Percentiles rank a stretch among this genome's conserved stretches.
phyloP scores from a whole-genome alignment of 1,284 basidiomycete genomes.

The Moesziomyces globuligerus region DNA sequence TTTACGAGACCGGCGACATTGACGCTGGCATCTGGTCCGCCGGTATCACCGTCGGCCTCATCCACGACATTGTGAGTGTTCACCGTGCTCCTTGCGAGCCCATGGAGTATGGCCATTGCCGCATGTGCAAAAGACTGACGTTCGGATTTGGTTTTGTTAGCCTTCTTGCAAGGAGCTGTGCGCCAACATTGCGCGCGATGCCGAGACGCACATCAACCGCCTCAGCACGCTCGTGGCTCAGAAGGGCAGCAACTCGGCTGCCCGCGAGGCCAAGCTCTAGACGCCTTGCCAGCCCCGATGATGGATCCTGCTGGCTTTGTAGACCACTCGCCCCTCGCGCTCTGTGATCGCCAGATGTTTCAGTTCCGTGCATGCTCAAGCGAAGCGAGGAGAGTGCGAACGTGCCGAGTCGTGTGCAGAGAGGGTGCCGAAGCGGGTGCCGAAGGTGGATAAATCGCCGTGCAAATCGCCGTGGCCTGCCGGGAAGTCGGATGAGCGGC shows the following conservation, averaged over 20 bases:
- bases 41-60: slow-evolving; percentile 82
- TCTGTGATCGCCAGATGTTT: too few relatives aligned
- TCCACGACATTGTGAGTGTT: slow-evolving; percentile 76
- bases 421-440: too few relatives aligned
- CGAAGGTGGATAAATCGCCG: not conserved
- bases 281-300: not conserved
- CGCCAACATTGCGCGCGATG: slow-evolving; percentile 78
- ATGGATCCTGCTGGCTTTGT: too few relatives aligned
- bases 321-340: too few relatives aligned
- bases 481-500: not conserved
- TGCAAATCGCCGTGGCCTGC: not conserved
- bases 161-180: slow-evolving; percentile 84
- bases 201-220: slow-evolving; percentile 75
- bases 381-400: not conserved
- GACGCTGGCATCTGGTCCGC: slow-evolving; percentile 89
- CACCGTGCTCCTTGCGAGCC: too few relatives aligned
- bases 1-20: slow-evolving; percentile 85
- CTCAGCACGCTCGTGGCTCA: slow-evolving; percentile 39
- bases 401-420: too few relatives aligned
- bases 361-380: not conserved
- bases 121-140: not conserved
- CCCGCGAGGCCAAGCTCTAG: slow-evolving; percentile 37
- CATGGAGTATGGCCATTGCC: not conserved
- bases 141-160: slow-evolving; percentile 5
- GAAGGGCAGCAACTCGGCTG: slow-evolving; percentile 29